Percentiles rank a stretch among this genome's conserved stretches.
Conservation (phyloP, 352 stramenopile species). For the Phytopythium mirpurense region DNA sequence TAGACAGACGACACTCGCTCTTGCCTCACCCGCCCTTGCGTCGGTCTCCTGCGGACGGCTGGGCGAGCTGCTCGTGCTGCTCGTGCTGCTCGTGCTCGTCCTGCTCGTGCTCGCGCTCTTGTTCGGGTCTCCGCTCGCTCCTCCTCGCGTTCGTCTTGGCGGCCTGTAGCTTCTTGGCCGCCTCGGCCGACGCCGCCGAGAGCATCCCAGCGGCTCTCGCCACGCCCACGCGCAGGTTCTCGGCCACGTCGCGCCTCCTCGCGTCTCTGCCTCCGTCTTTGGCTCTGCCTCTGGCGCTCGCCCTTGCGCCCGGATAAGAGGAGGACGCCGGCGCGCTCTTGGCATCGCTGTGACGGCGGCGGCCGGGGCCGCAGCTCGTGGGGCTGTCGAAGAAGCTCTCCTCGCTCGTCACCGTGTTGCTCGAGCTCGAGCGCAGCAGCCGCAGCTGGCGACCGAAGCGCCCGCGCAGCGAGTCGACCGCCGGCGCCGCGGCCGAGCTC, state of each 20-base stretch:
- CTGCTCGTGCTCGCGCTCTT: slow-evolving; percentile 39
- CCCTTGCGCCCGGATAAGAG: slow-evolving; percentile 9
- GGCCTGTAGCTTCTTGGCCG: slow-evolving; percentile 46
- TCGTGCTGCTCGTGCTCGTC: too few species aligned
- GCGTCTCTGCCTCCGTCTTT: too few species aligned
- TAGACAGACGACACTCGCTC: too few species aligned
- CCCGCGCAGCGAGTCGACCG: slow-evolving; percentile 23
- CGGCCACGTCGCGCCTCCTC: slow-evolving; percentile 10
- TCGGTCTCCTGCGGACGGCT: too few species aligned
- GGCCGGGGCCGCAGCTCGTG: slow-evolving; percentile 2
- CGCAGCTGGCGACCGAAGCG: slow-evolving; percentile 28
- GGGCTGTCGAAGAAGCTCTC: slow-evolving; percentile 35
- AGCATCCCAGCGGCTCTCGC: slow-evolving; percentile 39
- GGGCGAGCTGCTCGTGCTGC: too few species aligned
- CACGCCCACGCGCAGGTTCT: slow-evolving; percentile 27
- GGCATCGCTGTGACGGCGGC: slow-evolving; percentile 2
- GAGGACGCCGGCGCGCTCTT: slow-evolving; percentile 13
- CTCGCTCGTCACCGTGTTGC: slow-evolving; percentile 42
- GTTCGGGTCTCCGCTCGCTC: slow-evolving; percentile 14
- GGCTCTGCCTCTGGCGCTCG: background rate
- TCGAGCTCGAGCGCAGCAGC: slow-evolving; percentile 46
- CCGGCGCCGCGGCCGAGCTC: slow-evolving; percentile 21
- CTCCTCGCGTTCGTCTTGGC: slow-evolving; percentile 12
- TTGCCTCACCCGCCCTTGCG: too few species aligned
- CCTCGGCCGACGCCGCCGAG: slow-evolving; percentile 46